A percentile compares a stretch with the other conserved stretches of the same genome.
Evolutionary conservation across 192 early-diverging fungal genomes (phyloP).

Genomic region (Obelidium mucronatum): DNA sequence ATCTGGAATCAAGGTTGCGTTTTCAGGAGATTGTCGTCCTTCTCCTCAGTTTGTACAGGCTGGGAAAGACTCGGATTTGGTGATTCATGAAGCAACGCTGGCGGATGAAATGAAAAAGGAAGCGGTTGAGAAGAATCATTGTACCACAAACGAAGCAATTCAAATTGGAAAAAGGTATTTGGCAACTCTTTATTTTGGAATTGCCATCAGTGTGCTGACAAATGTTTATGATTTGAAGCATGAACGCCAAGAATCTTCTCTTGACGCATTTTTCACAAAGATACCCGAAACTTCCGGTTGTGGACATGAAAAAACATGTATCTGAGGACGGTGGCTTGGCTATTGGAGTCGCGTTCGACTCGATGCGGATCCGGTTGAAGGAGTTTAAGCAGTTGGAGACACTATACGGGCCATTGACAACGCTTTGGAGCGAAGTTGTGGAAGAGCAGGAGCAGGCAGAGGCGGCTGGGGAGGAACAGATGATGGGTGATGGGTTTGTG

Average conservation of each 20-base stretch:
- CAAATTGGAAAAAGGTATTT: constrained; percentile 76
- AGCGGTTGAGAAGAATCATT: constrained; percentile 83
- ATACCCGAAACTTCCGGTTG: constrained; percentile 84
- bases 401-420: constrained; percentile 25
- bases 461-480: background rate
- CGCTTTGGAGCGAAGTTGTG: constrained; percentile 25
- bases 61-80: constrained; percentile 68
- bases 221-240: constrained; percentile 53
- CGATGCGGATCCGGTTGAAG: constrained; percentile 59
- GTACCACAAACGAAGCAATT: constrained; percentile 87
- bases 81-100: constrained; percentile 95
- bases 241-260: constrained; percentile 83
- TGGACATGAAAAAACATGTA: constrained; percentile 20
- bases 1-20: constrained; percentile 78
- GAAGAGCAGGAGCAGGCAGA: constrained; percentile 5
- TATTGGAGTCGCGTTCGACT: constrained; percentile 79
- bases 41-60: constrained; percentile 72
- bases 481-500: background rate
- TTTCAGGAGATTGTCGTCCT: constrained; percentile 95
- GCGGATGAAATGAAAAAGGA: constrained; percentile 53
- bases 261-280: constrained; percentile 98
- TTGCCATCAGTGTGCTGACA: background rate
- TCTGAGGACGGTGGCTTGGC: constrained; percentile 21
- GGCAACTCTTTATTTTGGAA: too few species aligned
- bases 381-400: constrained; percentile 29